These are phyloP conservation scores for Rutstroemia sp. DNA, from an alignment of 2,329 filamentous ascomycete species.

Conservation along the genomic window DNA sequence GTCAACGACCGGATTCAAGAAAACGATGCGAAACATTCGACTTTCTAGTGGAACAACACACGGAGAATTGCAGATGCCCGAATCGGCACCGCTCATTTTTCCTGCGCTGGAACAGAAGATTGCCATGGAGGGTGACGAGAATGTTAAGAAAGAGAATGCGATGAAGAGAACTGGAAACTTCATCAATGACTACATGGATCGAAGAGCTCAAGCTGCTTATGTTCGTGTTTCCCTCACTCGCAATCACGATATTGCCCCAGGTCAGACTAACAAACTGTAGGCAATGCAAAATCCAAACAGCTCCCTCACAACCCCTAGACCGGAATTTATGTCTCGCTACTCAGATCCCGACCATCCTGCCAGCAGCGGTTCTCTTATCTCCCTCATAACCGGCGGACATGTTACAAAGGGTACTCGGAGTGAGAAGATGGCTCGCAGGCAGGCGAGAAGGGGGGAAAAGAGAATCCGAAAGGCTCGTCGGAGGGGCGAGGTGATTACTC, in stretches of 20 bases:
- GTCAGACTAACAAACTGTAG: not conserved
- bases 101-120: slow-evolving; percentile 30
- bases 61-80: slow-evolving; percentile 32
- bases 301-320: slow-evolving; percentile 29
- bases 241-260: not conserved
- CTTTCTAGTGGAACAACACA: slow-evolving; percentile 32
- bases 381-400: slow-evolving; percentile 39
- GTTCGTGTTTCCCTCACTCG: not conserved
- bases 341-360: slow-evolving; percentile 45
- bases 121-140: slow-evolving; percentile 16
- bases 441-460: not conserved
- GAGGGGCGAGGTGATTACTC: not conserved
- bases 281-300: slow-evolving; percentile 34
- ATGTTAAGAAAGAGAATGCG: slow-evolving; percentile 23
- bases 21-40: slow-evolving; percentile 29
- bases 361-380: slow-evolving; percentile 40
- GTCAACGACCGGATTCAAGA: slow-evolving; percentile 16
- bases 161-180: slow-evolving; percentile 33
- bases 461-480: not conserved
- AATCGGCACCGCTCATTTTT: slow-evolving; percentile 34
- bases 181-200: slow-evolving; percentile 21
- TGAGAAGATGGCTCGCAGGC: not conserved
- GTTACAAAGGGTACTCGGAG: slow-evolving; percentile 18
- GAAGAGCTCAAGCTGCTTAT: slow-evolving; percentile 33
- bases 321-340: slow-evolving; percentile 39